Evolutionary conservation across 2,329 filamentous ascomycete genomes (phyloP).

Genomic region (Ascochyta koolunga): DNA sequence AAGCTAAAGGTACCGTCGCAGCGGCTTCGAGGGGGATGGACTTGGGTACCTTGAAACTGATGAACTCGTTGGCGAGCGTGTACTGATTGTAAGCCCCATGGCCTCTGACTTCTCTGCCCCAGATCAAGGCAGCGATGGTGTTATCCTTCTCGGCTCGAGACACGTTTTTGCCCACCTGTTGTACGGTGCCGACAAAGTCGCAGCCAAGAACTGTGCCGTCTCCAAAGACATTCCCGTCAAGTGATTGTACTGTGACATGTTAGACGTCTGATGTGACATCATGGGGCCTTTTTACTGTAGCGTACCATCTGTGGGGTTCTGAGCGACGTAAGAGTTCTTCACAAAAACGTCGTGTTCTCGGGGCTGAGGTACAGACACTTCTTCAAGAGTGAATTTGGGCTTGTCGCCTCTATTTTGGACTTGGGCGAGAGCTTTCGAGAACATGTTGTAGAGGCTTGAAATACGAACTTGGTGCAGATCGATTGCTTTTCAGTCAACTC

Average conservation of each 20-base stretch:
- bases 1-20: constrained; percentile 50
- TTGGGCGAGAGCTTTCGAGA: constrained; percentile 5
- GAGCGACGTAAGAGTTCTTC: constrained; percentile 20
- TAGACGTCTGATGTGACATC: background rate
- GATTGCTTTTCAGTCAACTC: background rate
- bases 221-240: constrained; percentile 44
- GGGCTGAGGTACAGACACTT: constrained; percentile 7
- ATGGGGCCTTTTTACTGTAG: background rate
- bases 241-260: constrained; percentile 20
- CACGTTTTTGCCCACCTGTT: constrained; percentile 40
- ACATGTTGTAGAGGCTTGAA: background rate
- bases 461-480: background rate
- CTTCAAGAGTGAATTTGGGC: constrained; percentile 13
- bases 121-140: constrained; percentile 43
- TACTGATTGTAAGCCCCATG: constrained; percentile 45
- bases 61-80: constrained; percentile 49
- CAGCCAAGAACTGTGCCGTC: constrained; percentile 40
- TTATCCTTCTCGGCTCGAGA: constrained; percentile 31
- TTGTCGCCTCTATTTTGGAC: constrained; percentile 17
- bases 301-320: constrained; percentile 32
- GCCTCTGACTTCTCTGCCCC: constrained; percentile 27
- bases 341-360: constrained; percentile 20
- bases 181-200: constrained; percentile 49
- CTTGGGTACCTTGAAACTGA: constrained; percentile 50
- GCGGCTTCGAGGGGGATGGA: constrained; percentile 40